These are phyloP conservation scores for Aspergillus brasiliensis DNA, from an alignment of 2,329 filamentous ascomycete species.

Conservation along the genomic window DNA sequence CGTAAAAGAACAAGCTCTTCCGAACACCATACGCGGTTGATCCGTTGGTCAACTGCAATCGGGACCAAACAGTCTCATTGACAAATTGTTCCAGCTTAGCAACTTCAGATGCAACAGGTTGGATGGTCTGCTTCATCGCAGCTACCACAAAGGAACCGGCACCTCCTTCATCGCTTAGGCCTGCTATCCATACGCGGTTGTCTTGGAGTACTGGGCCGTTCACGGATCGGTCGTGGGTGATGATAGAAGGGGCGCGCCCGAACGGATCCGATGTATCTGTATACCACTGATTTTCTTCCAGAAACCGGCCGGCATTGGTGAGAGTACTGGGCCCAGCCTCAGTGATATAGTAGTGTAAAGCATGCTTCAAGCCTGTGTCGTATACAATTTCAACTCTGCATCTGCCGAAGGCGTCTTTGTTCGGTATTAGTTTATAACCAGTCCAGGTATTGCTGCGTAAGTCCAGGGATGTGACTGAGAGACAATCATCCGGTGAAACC, in stretches of 20 bases:
- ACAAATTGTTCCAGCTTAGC: constrained; percentile 58
- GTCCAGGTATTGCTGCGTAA: constrained; percentile 13
- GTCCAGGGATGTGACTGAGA: background rate
- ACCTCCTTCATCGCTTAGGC: constrained; percentile 62
- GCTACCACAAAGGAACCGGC: constrained; percentile 59
- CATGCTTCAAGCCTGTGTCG: constrained; percentile 52
- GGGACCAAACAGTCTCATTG: constrained; percentile 53
- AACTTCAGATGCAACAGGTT: constrained; percentile 54
- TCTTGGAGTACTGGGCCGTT: constrained; percentile 46
- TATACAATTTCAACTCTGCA: constrained; percentile 53
- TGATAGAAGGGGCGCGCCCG: constrained; percentile 55
- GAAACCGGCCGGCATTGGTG: constrained; percentile 54
- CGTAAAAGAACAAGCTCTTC: constrained; percentile 61
- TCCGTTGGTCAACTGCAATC: constrained; percentile 45
- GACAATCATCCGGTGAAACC: background rate
- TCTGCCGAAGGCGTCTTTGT: constrained; percentile 52
- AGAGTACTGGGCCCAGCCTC: constrained; percentile 51
- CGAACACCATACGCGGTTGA: constrained; percentile 49
- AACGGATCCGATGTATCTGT: constrained; percentile 57
- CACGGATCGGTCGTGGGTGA: constrained; percentile 55
- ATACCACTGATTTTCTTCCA: constrained; percentile 58
- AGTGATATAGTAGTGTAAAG: constrained; percentile 60
- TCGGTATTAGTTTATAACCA: constrained; percentile 44
- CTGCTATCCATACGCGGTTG: constrained; percentile 59
- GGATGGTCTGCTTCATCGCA: constrained; percentile 56